A percentile compares a stretch with the other conserved stretches of the same genome.
Evolutionary conservation across 73 alveolate genomes (phyloP).

Genomic region (Diophrys appendiculata): DNA sequence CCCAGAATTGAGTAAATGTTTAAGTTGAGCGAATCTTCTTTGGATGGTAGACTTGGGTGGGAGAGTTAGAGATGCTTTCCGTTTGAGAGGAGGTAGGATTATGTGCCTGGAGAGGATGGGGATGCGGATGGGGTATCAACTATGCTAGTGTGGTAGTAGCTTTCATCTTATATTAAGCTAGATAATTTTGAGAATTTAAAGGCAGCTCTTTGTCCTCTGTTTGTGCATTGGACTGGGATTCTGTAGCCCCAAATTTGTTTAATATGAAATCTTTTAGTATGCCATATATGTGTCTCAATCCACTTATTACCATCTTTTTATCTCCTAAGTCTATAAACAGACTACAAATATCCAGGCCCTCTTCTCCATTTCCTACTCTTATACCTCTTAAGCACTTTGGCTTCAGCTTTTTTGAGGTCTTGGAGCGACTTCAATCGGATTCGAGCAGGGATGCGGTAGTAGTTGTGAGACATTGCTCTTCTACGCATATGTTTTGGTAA

Average conservation of each 20-base stretch:
- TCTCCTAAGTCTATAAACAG: slow-evolving; percentile 68
- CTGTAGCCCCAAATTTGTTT: slow-evolving; percentile 83
- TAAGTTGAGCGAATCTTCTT: too few relatives aligned
- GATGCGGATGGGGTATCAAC: too few relatives aligned
- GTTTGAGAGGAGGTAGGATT: too few relatives aligned
- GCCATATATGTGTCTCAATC: slow-evolving; percentile 97
- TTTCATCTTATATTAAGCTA: too few relatives aligned
- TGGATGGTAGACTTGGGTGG: too few relatives aligned
- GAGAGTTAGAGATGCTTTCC: too few relatives aligned
- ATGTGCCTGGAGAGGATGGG: too few relatives aligned
- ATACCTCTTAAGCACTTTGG: neutral
- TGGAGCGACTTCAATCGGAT: slow-evolving; percentile 51
- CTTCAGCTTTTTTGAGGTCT: neutral
- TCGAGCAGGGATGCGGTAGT: slow-evolving; percentile 90
- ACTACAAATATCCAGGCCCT: slow-evolving; percentile 67
- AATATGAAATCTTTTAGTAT: slow-evolving; percentile 96
- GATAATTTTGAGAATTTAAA: slow-evolving; percentile 65
- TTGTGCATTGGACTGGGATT: slow-evolving; percentile 82
- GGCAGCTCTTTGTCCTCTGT: slow-evolving; percentile 87
- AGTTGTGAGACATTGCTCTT: slow-evolving; percentile 99
- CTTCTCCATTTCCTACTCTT: slow-evolving; percentile 85
- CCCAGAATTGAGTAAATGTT: too few relatives aligned
- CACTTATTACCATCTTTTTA: slow-evolving; percentile 80
- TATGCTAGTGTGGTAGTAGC: too few relatives aligned
- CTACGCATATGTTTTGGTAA: slow-evolving; percentile 95